These are phyloP conservation scores for Isatis tinctoria DNA, from an alignment of 345 rosid genomes.

Conservation along the genomic window DNA sequence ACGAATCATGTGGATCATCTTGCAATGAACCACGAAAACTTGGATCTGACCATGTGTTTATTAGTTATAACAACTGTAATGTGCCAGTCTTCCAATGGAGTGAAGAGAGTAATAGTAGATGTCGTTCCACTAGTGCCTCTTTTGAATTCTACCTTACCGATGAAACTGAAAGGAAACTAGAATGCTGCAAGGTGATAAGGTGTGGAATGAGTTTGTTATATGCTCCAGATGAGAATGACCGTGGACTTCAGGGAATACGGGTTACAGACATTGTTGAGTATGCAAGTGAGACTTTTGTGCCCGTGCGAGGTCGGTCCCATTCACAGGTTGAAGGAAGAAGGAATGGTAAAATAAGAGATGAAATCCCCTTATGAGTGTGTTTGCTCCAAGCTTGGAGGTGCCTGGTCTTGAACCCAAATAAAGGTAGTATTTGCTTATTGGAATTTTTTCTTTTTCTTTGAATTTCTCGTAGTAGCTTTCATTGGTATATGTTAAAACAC, in stretches of 20 bases:
- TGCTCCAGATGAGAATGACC: conserved; percentile 20
- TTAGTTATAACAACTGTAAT: conserved; percentile 21
- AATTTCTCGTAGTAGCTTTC: neutral
- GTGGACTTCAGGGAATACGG: no score
- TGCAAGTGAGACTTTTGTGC: no score
- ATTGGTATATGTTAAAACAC: neutral
- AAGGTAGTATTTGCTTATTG: conserved; percentile 8
- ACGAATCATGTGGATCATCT: conserved; percentile 23
- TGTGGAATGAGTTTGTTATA: conserved; percentile 27
- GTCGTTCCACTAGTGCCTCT: neutral
- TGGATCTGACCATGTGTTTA: conserved; percentile 25
- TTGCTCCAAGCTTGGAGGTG: neutral
- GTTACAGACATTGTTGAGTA: no score
- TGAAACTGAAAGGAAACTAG: conserved; percentile 5
- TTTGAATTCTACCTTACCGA: conserved; percentile 11
- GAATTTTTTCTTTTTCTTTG: neutral
- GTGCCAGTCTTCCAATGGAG: neutral
- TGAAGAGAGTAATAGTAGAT: neutral
- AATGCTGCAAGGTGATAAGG: conserved; percentile 13
- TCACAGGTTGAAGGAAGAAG: neutral
- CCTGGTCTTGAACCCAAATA: neutral
- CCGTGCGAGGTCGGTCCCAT: no score
- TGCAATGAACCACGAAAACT: conserved; percentile 19
- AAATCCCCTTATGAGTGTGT: neutral
- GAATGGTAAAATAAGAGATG: conserved; percentile 10